Percentiles rank a stretch among this genome's conserved stretches.
Conservation (phyloP, 2,329 filamentous ascomycete species). For the Penicillium concentricum region DNA sequence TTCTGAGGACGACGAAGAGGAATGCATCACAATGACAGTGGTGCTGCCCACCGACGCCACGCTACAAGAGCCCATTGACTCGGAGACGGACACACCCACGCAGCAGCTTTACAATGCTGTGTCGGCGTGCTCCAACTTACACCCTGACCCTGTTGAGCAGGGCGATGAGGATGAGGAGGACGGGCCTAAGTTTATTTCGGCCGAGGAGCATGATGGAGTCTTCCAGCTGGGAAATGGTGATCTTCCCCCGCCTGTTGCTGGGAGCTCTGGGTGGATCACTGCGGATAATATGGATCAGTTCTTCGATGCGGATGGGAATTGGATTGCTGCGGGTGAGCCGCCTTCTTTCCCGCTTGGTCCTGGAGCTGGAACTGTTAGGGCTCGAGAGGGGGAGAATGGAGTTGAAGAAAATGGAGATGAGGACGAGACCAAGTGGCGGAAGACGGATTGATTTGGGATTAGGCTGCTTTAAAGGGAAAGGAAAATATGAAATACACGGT, state of each 20-base stretch:
- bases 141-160: constrained; percentile 44
- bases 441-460: constrained; percentile 38
- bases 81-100: constrained; percentile 38
- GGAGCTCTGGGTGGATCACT: constrained; percentile 63
- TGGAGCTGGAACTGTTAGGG: constrained; percentile 64
- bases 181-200: constrained; percentile 13
- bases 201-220: constrained; percentile 26
- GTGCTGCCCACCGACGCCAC: constrained; percentile 34
- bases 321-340: constrained; percentile 57
- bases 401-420: constrained; percentile 40
- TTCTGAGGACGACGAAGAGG: constrained; percentile 40
- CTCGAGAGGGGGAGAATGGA: constrained; percentile 58
- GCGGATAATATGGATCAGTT: constrained; percentile 85
- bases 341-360: constrained; percentile 46
- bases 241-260: constrained; percentile 48
- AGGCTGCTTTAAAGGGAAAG: not conserved
- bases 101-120: constrained; percentile 46
- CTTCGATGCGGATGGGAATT: constrained; percentile 78
- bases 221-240: constrained; percentile 41
- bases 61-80: constrained; percentile 19
- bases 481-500: not conserved
- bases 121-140: constrained; percentile 50
- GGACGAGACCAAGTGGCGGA: constrained; percentile 54
- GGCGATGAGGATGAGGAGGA: constrained; percentile 39
- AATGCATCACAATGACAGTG: constrained; percentile 45